A percentile compares a stretch with the other conserved stretches of the same genome.
Conservation (phyloP, 129 eudicot genomes). For the Chrysanthemum seticuspe region DNA sequence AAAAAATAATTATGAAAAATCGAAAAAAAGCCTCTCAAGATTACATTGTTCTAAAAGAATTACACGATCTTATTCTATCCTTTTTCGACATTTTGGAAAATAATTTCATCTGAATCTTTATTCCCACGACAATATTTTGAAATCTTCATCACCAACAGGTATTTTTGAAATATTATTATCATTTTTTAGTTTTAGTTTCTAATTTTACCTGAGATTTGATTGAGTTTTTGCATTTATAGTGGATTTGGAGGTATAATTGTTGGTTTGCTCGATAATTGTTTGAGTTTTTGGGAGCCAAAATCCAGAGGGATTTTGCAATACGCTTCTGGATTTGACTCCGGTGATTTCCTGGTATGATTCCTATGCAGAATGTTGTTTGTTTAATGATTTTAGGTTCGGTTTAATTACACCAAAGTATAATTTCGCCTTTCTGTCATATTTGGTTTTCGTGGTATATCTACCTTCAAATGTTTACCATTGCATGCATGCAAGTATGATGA, state of each 20-base stretch:
- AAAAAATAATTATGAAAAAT: no score
- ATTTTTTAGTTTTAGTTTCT: background rate
- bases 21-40: no score
- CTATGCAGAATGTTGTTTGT: background rate
- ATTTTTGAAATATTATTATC: background rate
- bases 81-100: background rate
- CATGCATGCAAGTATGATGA: no score
- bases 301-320: slow-evolving; percentile 34
- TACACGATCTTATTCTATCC: background rate
- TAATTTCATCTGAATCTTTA: background rate
- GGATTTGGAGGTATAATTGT: slow-evolving; percentile 31
- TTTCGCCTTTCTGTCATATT: no score
- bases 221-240: slow-evolving; percentile 1
- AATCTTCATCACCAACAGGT: slow-evolving; percentile 20
- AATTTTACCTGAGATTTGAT: slow-evolving; percentile 4
- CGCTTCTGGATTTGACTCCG: slow-evolving; percentile 43
- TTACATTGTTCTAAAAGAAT: no score
- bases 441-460: no score
- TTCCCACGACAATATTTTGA: background rate
- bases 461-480: no score
- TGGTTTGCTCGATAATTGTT: slow-evolving; percentile 15
- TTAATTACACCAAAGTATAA: background rate
- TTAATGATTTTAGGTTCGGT: background rate
- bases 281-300: slow-evolving; percentile 28
- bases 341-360: slow-evolving; percentile 27